A percentile compares a stretch with the other conserved stretches of the same genome.
Conservation (phyloP, 169 alveolate species). For the Plasmodium gonderi region DNA sequence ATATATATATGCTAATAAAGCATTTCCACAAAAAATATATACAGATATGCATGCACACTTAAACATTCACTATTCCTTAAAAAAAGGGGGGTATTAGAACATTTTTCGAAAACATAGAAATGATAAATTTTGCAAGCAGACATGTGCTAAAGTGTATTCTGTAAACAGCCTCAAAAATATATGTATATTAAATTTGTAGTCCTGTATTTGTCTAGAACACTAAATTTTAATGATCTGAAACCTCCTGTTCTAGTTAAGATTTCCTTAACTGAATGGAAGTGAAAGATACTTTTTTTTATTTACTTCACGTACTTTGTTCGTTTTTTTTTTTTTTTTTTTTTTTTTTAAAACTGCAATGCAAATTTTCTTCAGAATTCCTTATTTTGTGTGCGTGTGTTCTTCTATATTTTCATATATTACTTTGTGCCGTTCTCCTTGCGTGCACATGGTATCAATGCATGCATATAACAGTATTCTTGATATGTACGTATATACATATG, state of each 20-base stretch:
- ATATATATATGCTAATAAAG: neutral
- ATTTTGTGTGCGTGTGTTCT: neutral
- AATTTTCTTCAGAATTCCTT: neutral
- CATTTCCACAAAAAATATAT: no score
- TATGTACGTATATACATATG: neutral
- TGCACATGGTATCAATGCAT: neutral
- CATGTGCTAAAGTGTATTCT: neutral
- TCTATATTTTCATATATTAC: neutral
- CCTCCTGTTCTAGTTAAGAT: neutral
- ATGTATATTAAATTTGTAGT: neutral
- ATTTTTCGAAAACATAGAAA: neutral
- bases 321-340: neutral
- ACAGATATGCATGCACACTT: no score
- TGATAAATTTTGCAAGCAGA: neutral
- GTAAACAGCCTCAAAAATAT: neutral
- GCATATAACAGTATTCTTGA: neutral
- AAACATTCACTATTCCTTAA: no score
- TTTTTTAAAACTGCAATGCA: no score
- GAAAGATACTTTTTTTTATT: neutral
- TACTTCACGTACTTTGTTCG: neutral
- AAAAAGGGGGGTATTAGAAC: no score
- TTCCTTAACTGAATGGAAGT: neutral
- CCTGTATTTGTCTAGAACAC: neutral
- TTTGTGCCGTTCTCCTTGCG: neutral
- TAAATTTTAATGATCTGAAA: neutral